phyloP scores from a whole-genome alignment of 1,284 basidiomycete genomes.

The Ustanciosporium gigantosporum region DNA sequence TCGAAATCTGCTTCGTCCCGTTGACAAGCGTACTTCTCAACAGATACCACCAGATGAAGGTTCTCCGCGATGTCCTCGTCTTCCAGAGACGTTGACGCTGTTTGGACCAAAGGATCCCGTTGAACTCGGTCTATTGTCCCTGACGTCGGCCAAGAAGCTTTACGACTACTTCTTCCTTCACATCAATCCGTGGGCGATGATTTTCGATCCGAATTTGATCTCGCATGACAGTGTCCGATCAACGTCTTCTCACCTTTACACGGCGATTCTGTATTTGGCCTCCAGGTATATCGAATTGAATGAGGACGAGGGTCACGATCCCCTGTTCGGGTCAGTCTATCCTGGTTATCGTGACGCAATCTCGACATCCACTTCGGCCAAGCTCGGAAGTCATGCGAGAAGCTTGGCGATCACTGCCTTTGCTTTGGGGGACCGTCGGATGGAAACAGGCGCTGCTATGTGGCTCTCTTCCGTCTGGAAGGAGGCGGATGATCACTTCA shows the following conservation, averaged over 20 bases:
- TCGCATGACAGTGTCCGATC: constrained; percentile 30
- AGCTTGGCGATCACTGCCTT: constrained; percentile 29
- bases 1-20: constrained; percentile 29
- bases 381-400: constrained; percentile 27
- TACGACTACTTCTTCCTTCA: constrained; percentile 35
- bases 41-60: constrained; percentile 13
- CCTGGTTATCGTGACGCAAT: constrained; percentile 15
- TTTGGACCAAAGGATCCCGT: constrained; percentile 27
- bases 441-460: constrained; percentile 38
- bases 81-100: constrained; percentile 24
- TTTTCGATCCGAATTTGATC: constrained; percentile 28
- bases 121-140: constrained; percentile 25
- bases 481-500: constrained; percentile 38
- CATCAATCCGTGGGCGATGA: constrained; percentile 38
- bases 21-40: constrained; percentile 21
- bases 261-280: constrained; percentile 30
- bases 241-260: constrained; percentile 33
- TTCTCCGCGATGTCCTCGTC: constrained; percentile 16
- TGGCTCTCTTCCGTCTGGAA: constrained; percentile 41
- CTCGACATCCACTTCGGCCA: constrained; percentile 13
- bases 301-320: constrained; percentile 9
- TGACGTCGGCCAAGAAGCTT: constrained; percentile 18
- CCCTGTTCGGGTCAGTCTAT: constrained; percentile 4
- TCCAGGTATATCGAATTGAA: constrained; percentile 31
- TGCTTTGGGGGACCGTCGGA: constrained; percentile 22